phyloP scores from a whole-genome alignment of 192 early-diverging fungal species.

The Haplosporangium gracile region DNA sequence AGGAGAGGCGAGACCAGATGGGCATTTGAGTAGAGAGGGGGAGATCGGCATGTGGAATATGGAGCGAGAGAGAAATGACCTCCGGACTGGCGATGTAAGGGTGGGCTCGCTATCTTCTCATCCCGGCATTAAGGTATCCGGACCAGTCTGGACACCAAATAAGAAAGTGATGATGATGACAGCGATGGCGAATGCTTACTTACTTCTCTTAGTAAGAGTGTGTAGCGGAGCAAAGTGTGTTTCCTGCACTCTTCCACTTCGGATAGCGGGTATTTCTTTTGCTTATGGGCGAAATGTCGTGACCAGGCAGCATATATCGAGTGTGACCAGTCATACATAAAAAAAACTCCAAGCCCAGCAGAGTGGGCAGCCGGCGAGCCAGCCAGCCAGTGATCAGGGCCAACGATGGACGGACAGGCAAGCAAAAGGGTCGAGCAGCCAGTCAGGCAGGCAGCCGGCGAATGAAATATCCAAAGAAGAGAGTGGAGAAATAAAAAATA shows the following conservation, averaged over 20 bases:
- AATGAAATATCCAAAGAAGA: neutral
- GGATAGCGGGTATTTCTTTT: constrained; percentile 8
- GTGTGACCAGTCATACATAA: neutral
- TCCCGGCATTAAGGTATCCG: neutral
- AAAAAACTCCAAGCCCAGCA: neutral
- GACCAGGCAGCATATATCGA: neutral
- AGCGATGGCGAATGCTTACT: neutral
- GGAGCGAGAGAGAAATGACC: neutral
- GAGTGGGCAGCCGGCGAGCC: neutral
- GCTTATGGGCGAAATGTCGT: constrained; percentile 3
- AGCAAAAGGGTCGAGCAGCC: neutral
- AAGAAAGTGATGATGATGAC: neutral
- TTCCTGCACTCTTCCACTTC: neutral
- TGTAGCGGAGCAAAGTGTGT: neutral
- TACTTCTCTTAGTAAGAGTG: neutral
- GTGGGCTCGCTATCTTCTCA: neutral
- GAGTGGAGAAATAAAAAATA: constrained; percentile 4
- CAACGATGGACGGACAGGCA: neutral
- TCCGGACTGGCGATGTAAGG: neutral
- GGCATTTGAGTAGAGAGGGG: neutral
- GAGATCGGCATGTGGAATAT: neutral
- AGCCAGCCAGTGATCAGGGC: constrained; percentile 3
- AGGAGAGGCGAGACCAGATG: neutral
- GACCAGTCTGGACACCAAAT: neutral
- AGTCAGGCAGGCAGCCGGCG: constrained; percentile 1